phyloP scores from a whole-genome alignment of 495 filamentous ascomycete species.

The Stereocaulon alpinum region DNA sequence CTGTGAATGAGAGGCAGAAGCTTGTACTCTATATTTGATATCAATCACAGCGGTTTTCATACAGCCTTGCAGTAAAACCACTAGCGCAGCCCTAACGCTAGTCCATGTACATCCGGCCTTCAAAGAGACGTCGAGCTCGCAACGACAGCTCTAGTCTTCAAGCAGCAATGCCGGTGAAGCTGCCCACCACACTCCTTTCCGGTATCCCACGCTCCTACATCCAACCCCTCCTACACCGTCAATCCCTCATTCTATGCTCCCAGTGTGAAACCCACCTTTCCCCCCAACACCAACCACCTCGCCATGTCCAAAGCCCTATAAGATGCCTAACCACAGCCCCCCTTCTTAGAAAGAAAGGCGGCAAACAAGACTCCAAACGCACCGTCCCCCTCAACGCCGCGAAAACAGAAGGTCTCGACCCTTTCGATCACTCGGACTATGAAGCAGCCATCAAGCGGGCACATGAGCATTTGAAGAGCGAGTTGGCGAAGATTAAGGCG shows the following conservation, averaged over 20 bases:
- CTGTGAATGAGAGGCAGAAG: too few relatives aligned
- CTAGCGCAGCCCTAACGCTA: neutral
- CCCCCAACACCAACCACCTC: neutral
- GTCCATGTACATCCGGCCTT: too few relatives aligned
- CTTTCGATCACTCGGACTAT: conserved; percentile 18
- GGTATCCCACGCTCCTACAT: neutral
- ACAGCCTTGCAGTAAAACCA: neutral
- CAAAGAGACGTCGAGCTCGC: neutral
- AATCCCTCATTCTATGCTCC: neutral
- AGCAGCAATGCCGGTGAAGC: conserved; percentile 7
- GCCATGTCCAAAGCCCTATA: neutral
- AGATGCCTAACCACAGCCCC: conserved; percentile 9
- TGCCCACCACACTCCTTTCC: neutral
- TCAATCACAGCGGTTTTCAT: too few relatives aligned
- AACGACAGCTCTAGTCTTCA: neutral
- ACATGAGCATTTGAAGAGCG: conserved; percentile 5
- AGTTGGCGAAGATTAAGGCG: conserved; percentile 8
- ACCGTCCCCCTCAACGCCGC: conserved; percentile 7
- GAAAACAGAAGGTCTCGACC: conserved; percentile 12
- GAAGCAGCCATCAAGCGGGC: conserved; percentile 10
- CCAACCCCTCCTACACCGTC: neutral
- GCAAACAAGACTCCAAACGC: conserved; percentile 16
- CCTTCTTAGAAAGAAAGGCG: conserved; percentile 13
- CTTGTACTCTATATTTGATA: neutral
- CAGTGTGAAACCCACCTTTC: neutral